Evolutionary conservation across 441 rosid genomes (phyloP).

Genomic region (Pelargonium fulgidum): DNA sequence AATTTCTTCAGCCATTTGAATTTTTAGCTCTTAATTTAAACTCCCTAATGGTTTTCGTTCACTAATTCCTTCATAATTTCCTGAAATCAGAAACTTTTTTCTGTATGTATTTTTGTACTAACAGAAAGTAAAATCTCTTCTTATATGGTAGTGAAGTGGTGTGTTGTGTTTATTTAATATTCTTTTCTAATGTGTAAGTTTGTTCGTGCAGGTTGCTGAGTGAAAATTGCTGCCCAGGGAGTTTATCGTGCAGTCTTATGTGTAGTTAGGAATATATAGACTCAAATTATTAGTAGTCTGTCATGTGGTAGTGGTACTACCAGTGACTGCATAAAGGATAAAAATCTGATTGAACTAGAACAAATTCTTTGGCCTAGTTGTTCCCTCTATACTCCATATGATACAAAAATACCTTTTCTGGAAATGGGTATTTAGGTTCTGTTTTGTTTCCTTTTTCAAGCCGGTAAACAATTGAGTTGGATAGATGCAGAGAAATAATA

Average conservation of each 20-base stretch:
- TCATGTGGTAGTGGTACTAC: not conserved
- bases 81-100: no score
- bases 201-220: conserved; percentile 3
- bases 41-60: no score
- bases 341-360: conserved; percentile 12
- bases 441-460: not conserved
- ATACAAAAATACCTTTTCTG: no score
- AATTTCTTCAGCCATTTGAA: no score
- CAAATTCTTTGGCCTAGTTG: not conserved
- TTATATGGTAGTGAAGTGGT: no score
- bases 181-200: no score
- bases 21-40: no score
- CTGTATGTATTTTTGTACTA: no score
- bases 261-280: not conserved
- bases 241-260: not conserved
- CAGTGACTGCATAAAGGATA: not conserved
- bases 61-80: no score
- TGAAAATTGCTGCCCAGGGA: not conserved
- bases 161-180: no score
- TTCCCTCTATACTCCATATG: not conserved
- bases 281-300: not conserved
- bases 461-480: conserved; percentile 5
- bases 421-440: no score
- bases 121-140: no score
- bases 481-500: conserved; percentile 17